Evolutionary conservation across 208 protist genomes (phyloP).

Genomic region (Trypanosoma platydactyli): DNA sequence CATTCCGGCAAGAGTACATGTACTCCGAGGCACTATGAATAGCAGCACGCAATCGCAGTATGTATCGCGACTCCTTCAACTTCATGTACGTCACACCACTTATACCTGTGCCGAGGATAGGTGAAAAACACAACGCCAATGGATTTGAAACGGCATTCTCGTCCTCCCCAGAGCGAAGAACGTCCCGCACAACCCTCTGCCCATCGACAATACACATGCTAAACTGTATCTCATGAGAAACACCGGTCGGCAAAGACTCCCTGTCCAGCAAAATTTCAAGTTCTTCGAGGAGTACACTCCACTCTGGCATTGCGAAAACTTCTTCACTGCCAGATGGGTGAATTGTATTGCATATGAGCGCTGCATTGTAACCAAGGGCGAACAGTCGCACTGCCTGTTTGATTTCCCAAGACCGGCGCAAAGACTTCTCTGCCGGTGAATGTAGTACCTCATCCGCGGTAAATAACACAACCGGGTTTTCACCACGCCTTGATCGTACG

Average conservation of each 20-base stretch:
- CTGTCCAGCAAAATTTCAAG: slow-evolving; percentile 1
- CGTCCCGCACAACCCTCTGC: neutral
- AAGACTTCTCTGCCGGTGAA: neutral
- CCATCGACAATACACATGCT: slow-evolving; percentile 6
- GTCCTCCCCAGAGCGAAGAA: neutral
- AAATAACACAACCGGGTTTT: neutral
- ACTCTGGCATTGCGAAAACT: neutral
- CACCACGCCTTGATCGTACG: neutral
- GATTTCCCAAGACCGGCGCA: slow-evolving; percentile 1
- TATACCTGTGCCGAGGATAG: slow-evolving; percentile 1
- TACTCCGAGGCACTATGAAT: slow-evolving; percentile 2
- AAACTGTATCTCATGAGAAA: slow-evolving; percentile 5
- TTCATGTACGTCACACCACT: slow-evolving; percentile 2
- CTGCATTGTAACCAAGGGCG: neutral
- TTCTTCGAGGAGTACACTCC: neutral
- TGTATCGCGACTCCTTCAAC: neutral
- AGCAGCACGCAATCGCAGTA: neutral
- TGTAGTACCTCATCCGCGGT: slow-evolving; percentile 1
- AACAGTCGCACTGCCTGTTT: neutral
- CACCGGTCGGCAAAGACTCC: neutral
- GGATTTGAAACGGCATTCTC: neutral
- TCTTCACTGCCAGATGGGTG: neutral
- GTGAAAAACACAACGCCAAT: slow-evolving; percentile 5
- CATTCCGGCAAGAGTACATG: neutral
- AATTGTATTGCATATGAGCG: neutral